A percentile compares a stretch with the other conserved stretches of the same genome.
phyloP scores from a whole-genome alignment of 495 filamentous ascomycete species.

The Aspergillus homomorphus region DNA sequence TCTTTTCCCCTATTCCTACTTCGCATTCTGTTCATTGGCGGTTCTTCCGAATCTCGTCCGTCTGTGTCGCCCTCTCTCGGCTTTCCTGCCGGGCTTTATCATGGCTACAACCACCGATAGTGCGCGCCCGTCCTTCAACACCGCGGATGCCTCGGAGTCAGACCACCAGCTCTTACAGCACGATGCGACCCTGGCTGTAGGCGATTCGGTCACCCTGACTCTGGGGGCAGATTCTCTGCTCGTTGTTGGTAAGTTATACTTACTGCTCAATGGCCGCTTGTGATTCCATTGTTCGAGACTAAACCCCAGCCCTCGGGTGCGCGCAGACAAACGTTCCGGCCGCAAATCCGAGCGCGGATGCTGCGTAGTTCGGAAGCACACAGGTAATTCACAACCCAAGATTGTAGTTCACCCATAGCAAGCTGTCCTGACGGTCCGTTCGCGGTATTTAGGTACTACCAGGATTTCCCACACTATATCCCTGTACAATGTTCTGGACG shows the following conservation, averaged over 20 bases:
- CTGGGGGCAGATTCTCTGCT: constrained; percentile 63
- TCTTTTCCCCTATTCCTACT: constrained; percentile 19
- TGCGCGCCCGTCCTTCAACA: constrained; percentile 13
- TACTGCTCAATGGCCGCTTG: constrained; percentile 2
- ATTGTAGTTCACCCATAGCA: too few species aligned
- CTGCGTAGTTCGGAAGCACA: constrained; percentile 32
- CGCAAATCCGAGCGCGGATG: constrained; percentile 35
- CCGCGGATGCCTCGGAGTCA: constrained; percentile 24
- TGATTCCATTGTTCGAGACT: constrained; percentile 1
- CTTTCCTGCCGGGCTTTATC: constrained; percentile 17
- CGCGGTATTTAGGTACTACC: constrained; percentile 16
- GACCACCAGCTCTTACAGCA: constrained; percentile 26
- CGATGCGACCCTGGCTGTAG: constrained; percentile 51
- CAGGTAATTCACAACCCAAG: constrained; percentile 25
- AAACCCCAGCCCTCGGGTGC: not conserved
- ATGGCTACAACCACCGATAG: constrained; percentile 27
- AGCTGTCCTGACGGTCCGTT: constrained; percentile 16
- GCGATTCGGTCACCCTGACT: constrained; percentile 58
- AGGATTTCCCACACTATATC: constrained; percentile 57
- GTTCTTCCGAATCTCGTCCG: constrained; percentile 11
- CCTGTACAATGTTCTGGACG: constrained; percentile 84
- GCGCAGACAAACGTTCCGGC: constrained; percentile 33
- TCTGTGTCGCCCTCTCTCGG: constrained; percentile 5
- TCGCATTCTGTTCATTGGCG: constrained; percentile 15
- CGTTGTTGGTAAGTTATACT: constrained; percentile 56